Evolutionary conservation across 352 stramenopile genomes (phyloP).

Genomic region (Globisporangium yorkense): DNA sequence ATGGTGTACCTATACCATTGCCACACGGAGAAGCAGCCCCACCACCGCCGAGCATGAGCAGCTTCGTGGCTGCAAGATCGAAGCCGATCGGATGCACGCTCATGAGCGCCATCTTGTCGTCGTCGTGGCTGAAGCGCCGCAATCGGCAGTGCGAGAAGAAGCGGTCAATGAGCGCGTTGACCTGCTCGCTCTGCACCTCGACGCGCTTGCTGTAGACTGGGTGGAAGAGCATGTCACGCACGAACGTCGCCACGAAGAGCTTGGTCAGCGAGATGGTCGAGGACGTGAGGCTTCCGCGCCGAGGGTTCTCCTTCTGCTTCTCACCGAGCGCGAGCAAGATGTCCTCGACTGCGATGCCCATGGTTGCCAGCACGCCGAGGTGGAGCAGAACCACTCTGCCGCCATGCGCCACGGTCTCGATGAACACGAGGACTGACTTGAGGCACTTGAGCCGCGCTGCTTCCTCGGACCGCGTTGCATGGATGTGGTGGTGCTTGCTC

Average conservation of each 20-base stretch:
- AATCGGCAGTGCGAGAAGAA: constrained; percentile 71
- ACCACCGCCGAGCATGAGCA: constrained; percentile 3
- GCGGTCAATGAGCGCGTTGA: constrained; percentile 53
- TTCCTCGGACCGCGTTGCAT: constrained; percentile 25
- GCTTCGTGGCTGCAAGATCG: constrained; percentile 2
- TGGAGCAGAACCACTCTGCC: constrained; percentile 59
- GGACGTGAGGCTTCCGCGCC: constrained; percentile 8
- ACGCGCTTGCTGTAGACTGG: constrained; percentile 53
- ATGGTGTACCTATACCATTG: not conserved
- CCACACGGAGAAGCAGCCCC: too few species aligned
- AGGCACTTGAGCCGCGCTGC: constrained; percentile 33
- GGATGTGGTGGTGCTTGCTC: constrained; percentile 25
- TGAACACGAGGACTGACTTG: constrained; percentile 36
- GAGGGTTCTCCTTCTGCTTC: constrained; percentile 36
- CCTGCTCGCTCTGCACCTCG: constrained; percentile 28
- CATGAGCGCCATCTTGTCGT: constrained; percentile 22
- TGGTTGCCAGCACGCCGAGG: constrained; percentile 36
- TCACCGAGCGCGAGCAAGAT: constrained; percentile 54
- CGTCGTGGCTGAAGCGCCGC: constrained; percentile 57
- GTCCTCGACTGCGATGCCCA: constrained; percentile 42
- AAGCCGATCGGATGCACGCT: constrained; percentile 11
- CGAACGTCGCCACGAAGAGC: constrained; percentile 48
- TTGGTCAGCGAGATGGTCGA: constrained; percentile 30
- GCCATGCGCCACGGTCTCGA: constrained; percentile 42
- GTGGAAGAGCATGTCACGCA: constrained; percentile 75